phyloP scores from a whole-genome alignment of 352 stramenopile genomes.

The Hyaloperonospora arabidopsidis region DNA sequence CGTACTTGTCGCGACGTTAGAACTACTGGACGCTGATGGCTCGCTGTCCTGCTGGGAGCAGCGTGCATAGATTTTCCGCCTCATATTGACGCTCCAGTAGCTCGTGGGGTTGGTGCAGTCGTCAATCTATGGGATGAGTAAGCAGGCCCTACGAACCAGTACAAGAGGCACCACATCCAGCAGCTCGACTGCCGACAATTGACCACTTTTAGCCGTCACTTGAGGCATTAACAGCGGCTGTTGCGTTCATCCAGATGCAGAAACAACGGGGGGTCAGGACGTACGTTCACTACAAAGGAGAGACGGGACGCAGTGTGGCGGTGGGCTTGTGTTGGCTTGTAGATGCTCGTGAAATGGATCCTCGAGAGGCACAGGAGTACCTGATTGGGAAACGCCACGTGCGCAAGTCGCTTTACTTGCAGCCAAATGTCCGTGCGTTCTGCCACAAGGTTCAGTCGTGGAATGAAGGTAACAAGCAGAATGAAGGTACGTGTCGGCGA shows the following conservation, averaged over 20 bases:
- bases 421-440: slow-evolving; percentile 83
- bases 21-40: slow-evolving; percentile 88
- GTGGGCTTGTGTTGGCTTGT: slow-evolving; percentile 90
- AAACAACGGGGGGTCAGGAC: slow-evolving; percentile 76
- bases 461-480: slow-evolving; percentile 6
- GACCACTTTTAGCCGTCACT: slow-evolving; percentile 81
- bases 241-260: slow-evolving; percentile 88
- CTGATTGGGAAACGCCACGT: slow-evolving; percentile 85
- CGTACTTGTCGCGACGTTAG: slow-evolving; percentile 73
- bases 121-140: slow-evolving; percentile 97
- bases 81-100: slow-evolving; percentile 74
- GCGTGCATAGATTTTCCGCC: slow-evolving; percentile 86
- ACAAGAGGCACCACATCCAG: slow-evolving; percentile 82
- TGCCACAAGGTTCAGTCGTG: slow-evolving; percentile 44
- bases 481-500: no score
- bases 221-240: slow-evolving; percentile 52
- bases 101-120: slow-evolving; percentile 81
- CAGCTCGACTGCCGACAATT: slow-evolving; percentile 88
- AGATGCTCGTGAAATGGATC: slow-evolving; percentile 55
- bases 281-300: slow-evolving; percentile 96
- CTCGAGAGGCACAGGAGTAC: slow-evolving; percentile 80
- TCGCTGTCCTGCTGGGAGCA: slow-evolving; percentile 86
- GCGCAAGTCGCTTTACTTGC: slow-evolving; percentile 81
- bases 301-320: slow-evolving; percentile 89
- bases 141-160: slow-evolving; percentile 75